phyloP scores from a whole-genome alignment of 768 basidiomycete species.

The Macrocybe gigantea region DNA sequence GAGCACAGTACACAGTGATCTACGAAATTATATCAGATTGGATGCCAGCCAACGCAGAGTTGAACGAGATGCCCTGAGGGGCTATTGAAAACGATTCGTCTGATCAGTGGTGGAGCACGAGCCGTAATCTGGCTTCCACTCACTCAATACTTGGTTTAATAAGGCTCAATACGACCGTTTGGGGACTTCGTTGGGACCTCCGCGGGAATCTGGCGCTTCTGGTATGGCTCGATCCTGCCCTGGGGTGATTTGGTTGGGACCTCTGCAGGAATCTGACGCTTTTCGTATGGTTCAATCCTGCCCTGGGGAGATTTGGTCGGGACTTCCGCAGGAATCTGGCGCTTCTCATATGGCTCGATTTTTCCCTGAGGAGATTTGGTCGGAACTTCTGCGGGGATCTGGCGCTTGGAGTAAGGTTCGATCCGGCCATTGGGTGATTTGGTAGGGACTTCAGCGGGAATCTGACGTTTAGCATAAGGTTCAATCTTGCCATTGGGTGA shows the following conservation, averaged over 20 bases:
- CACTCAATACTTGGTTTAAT: slow-evolving; percentile 1
- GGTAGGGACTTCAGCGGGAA: slow-evolving; percentile 20
- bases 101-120: no score
- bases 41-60: no score
- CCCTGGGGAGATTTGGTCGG: not conserved
- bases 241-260: slow-evolving; percentile 17
- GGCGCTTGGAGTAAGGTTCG: slow-evolving; percentile 18
- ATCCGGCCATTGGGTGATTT: slow-evolving; percentile 15
- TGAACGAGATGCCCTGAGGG: no score
- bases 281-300: slow-evolving; percentile 9
- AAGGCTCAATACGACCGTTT: slow-evolving; percentile 24
- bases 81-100: no score
- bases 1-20: no score
- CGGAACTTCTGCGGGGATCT: slow-evolving; percentile 21
- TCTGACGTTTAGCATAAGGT: slow-evolving; percentile 17
- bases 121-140: no score
- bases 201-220: slow-evolving; percentile 16
- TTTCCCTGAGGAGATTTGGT: slow-evolving; percentile 10
- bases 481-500: slow-evolving; percentile 13
- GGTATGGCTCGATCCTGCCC: slow-evolving; percentile 22
- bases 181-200: slow-evolving; percentile 28
- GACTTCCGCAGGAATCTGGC: slow-evolving; percentile 3
- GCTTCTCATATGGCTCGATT: slow-evolving; percentile 11
- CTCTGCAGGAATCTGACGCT: slow-evolving; percentile 23
- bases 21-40: no score